These are phyloP conservation scores for Aureobasidium sp. DNA, from an alignment of 2,329 filamentous ascomycete genomes.

Conservation along the genomic window DNA sequence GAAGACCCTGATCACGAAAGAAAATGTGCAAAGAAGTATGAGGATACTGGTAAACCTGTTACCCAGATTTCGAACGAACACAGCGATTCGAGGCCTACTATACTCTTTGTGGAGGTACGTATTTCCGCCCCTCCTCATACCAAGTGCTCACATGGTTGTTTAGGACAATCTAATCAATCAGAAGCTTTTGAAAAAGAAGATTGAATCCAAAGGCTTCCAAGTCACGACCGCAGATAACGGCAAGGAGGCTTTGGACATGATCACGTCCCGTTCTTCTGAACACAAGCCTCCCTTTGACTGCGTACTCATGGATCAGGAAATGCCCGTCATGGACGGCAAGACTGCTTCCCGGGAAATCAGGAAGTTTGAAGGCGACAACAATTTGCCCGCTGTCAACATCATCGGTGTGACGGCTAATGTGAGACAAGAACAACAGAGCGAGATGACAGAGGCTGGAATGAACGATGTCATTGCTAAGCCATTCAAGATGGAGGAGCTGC, in stretches of 20 bases:
- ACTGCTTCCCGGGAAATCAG: slow-evolving; percentile 25
- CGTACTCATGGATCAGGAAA: slow-evolving; percentile 30
- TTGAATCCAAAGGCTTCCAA: slow-evolving; percentile 24
- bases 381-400: slow-evolving; percentile 23
- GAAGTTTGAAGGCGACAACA: slow-evolving; percentile 19
- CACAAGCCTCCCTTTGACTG: slow-evolving; percentile 22
- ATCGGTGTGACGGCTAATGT: slow-evolving; percentile 31
- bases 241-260: slow-evolving; percentile 25
- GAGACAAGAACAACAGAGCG: slow-evolving; percentile 26
- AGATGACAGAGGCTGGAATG: slow-evolving; percentile 29
- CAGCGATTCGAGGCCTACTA: neutral
- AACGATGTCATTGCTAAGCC: slow-evolving; percentile 28
- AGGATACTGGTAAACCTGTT: slow-evolving; percentile 17
- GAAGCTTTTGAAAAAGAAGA: slow-evolving; percentile 25
- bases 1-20: slow-evolving; percentile 18
- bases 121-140: too few species aligned
- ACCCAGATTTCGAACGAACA: slow-evolving; percentile 19
- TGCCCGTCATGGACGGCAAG: slow-evolving; percentile 30
- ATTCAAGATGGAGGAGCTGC: slow-evolving; percentile 29
- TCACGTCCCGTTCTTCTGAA: neutral
- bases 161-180: slow-evolving; percentile 32
- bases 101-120: slow-evolving; percentile 3
- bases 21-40: neutral
- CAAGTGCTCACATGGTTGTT: slow-evolving; percentile 11
- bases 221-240: slow-evolving; percentile 30